phyloP scores from a whole-genome alignment of 352 stramenopile genomes.

The Pythium myriotylum region DNA sequence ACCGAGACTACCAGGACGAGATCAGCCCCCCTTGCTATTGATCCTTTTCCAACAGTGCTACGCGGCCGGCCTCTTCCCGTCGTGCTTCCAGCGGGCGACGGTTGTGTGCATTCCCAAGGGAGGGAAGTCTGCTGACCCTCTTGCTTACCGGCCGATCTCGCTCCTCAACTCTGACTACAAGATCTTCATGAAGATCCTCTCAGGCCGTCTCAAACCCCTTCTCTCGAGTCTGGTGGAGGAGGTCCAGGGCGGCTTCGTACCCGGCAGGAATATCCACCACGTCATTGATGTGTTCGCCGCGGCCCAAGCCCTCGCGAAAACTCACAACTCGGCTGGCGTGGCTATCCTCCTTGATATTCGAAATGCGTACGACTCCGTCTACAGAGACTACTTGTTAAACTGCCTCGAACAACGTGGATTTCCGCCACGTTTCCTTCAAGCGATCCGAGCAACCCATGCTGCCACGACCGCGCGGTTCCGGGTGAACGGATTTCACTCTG shows the following conservation, averaged over 20 bases:
- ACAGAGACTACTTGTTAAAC: neutral
- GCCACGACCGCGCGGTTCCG: slow-evolving; percentile 1
- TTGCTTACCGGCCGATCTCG: slow-evolving; percentile 8
- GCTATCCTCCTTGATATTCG: slow-evolving; percentile 11
- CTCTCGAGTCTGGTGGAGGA: neutral
- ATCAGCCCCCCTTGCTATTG: too few relatives aligned
- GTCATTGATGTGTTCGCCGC: neutral
- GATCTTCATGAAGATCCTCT: slow-evolving; percentile 4
- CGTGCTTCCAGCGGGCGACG: too few relatives aligned
- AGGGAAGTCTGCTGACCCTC: neutral
- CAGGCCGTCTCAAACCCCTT: neutral
- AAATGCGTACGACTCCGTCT: slow-evolving; percentile 15
- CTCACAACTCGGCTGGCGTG: too few relatives aligned
- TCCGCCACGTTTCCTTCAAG: neutral
- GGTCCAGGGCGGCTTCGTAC: slow-evolving; percentile 7
- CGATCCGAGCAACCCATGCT: neutral
- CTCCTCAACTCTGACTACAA: slow-evolving; percentile 18
- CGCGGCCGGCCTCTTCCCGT: too few relatives aligned
- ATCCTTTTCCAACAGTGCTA: too few relatives aligned
- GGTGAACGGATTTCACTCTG: slow-evolving; percentile 4
- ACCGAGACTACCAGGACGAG: too few relatives aligned
- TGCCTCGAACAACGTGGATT: neutral
- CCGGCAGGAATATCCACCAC: slow-evolving; percentile 8
- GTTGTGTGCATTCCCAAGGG: slow-evolving; percentile 10
- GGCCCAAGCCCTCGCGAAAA: neutral